Conservation (phyloP, 257 asterid species). For the Cinchona pubescens region DNA sequence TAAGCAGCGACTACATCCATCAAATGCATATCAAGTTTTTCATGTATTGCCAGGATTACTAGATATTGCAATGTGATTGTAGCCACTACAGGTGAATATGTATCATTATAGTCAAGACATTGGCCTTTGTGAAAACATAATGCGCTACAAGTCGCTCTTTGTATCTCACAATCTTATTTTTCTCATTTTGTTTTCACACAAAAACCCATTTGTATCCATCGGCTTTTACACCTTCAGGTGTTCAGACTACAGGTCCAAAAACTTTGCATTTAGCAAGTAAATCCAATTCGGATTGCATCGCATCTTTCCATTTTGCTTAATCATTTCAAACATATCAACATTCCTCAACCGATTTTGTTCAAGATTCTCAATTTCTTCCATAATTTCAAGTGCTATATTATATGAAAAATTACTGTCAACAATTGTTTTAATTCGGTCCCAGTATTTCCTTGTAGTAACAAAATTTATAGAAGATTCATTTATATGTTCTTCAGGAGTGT, state of each 20-base stretch:
- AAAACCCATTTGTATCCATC: too few species aligned
- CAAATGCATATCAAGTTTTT: not conserved
- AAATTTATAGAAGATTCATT: not conserved
- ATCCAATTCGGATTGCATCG: not conserved
- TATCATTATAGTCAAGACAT: too few species aligned
- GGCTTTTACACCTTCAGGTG: too few species aligned
- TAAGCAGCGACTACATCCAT: not conserved
- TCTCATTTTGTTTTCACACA: too few species aligned
- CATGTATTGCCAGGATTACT: not conserved
- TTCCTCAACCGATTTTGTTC: not conserved
- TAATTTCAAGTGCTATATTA: not conserved
- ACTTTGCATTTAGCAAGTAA: not conserved
- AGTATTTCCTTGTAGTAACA: not conserved
- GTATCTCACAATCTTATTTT: too few species aligned
- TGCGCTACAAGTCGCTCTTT: too few species aligned
- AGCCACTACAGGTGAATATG: too few species aligned
- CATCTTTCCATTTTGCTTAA: not conserved
- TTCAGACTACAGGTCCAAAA: slow-evolving; percentile 7
- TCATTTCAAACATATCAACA: not conserved
- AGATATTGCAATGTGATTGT: too few species aligned
- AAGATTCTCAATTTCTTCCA: too few species aligned
- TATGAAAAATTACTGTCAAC: not conserved
- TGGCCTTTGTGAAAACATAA: too few species aligned
- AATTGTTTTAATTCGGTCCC: not conserved
- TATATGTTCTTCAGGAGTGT: too few species aligned